phyloP scores from a whole-genome alignment of 2,329 filamentous ascomycete genomes.

The Claviceps sp. region DNA sequence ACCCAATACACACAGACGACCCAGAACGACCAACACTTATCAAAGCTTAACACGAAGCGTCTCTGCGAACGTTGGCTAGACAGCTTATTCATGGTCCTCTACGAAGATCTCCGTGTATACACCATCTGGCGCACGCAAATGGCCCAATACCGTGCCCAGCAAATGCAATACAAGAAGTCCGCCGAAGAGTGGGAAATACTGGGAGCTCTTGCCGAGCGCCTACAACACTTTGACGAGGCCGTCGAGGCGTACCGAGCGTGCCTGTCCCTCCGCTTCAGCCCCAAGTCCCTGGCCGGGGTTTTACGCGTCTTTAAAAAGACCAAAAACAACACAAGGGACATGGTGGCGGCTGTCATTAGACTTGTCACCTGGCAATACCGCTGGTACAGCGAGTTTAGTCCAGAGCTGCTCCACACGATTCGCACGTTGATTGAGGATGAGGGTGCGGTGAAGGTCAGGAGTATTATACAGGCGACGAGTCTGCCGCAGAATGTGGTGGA shows the following conservation, averaged over 20 bases:
- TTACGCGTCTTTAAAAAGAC: slow-evolving; percentile 64
- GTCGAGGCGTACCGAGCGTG: slow-evolving; percentile 88
- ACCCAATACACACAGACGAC: slow-evolving; percentile 31
- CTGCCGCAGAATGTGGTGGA: slow-evolving; percentile 87
- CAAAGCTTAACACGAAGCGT: slow-evolving; percentile 91
- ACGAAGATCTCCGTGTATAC: slow-evolving; percentile 94
- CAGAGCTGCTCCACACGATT: slow-evolving; percentile 74
- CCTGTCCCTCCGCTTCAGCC: slow-evolving; percentile 76
- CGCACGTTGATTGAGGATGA: slow-evolving; percentile 93
- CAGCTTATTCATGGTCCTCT: slow-evolving; percentile 97
- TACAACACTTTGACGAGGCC: slow-evolving; percentile 85
- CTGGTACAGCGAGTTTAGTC: slow-evolving; percentile 99
- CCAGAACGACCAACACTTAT: slow-evolving; percentile 59
- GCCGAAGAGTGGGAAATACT: slow-evolving; percentile 98
- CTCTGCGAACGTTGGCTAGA: slow-evolving; percentile 96
- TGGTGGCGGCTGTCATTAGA: slow-evolving; percentile 73
- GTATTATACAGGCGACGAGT: slow-evolving; percentile 92
- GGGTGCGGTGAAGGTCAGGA: slow-evolving; percentile 91
- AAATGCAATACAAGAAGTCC: slow-evolving; percentile 91
- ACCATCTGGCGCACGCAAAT: slow-evolving; percentile 99
- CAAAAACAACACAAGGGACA: slow-evolving; percentile 70
- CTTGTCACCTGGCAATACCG: slow-evolving; percentile 96
- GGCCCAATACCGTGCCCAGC: slow-evolving; percentile 85
- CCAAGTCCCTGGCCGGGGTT: slow-evolving; percentile 80
- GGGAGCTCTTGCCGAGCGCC: slow-evolving; percentile 77